Evolutionary conservation across 768 basidiomycete species (phyloP), one percentile per base, ranked within the genome.

Genomic region (Fistulinella prunicolor): DNA sequence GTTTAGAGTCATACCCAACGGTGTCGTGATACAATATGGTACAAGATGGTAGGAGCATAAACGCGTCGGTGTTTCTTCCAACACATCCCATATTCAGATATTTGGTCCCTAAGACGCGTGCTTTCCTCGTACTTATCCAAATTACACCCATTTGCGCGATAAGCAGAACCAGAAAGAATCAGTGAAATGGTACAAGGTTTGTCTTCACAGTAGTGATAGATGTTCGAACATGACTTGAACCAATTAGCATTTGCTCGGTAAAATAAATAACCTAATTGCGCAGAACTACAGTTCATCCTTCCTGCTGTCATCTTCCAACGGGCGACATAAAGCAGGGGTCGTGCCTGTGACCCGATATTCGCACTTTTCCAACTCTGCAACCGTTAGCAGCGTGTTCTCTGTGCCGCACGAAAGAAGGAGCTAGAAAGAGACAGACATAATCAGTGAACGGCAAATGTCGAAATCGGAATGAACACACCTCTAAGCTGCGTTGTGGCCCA

Each of bases 291-390:
- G 42, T 35, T 67, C 66, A 20, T 64, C 66, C 30, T 60, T 68
- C 29, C 30, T 65, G 39, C 55, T 58, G 28, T 55, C 59, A 20
- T 71, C 67, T n/a, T 69, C 72, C 30, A 68, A 58, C 2, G 65
- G 57, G 23, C 80, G 64, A 64, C 94, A 97, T 45, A 96, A 67
- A 2, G 93, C 92, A 10, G 94, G 94, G 0, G 82, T 80, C 29
- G 90, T 94, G 20, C 79, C 93, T 9, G 82, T 89, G 60, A 93
- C 80, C 61, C 85, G 82, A 60, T 97, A 97, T 67, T 94, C 92
- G 71, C 95, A 98, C 72, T 97, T 97, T 69, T 98, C 94, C 17
- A 94, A 78, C 70, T 99, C 96, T 38, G 78, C 77, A 5, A 97
- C 82, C 1, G 82, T 78, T 13, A 85, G 68, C 28, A 99, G 67